These are phyloP conservation scores for Fusarium sororula DNA, from an alignment of 2,329 filamentous ascomycete species.

Conservation along the genomic window DNA sequence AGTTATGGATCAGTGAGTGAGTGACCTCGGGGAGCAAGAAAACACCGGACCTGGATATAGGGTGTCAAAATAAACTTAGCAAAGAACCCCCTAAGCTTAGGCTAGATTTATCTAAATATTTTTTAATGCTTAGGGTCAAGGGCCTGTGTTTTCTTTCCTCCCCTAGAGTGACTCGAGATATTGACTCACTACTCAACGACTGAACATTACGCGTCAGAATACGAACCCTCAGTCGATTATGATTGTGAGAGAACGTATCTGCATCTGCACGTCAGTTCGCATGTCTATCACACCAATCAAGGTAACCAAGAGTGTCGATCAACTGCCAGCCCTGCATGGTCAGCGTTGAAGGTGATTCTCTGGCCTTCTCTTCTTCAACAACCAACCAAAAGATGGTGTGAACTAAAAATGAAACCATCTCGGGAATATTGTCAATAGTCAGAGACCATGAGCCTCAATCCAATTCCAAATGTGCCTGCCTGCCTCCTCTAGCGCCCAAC, in stretches of 20 bases:
- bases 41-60: too few species aligned
- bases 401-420: not conserved
- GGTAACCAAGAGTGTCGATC: constrained; percentile 27
- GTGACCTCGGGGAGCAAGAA: not conserved
- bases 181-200: not conserved
- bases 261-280: constrained; percentile 31
- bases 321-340: constrained; percentile 33
- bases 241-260: not conserved
- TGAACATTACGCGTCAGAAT: constrained; percentile 28
- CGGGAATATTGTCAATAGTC: not conserved
- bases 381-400: constrained; percentile 3
- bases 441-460: constrained; percentile 4
- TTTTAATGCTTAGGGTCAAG: too few species aligned
- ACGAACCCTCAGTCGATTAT: constrained; percentile 6
- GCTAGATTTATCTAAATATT: too few species aligned
- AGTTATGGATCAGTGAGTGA: not conserved
- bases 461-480: not conserved
- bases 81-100: too few species aligned
- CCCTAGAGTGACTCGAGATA: not conserved
- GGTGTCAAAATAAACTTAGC: too few species aligned
- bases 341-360: not conserved
- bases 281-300: constrained; percentile 4
- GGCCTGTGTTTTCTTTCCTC: too few species aligned
- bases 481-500: not conserved
- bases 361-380: not conserved